Evolutionary conservation across 2,329 filamentous ascomycete genomes (phyloP).

Genomic region (Ambrosiella beaveri): DNA sequence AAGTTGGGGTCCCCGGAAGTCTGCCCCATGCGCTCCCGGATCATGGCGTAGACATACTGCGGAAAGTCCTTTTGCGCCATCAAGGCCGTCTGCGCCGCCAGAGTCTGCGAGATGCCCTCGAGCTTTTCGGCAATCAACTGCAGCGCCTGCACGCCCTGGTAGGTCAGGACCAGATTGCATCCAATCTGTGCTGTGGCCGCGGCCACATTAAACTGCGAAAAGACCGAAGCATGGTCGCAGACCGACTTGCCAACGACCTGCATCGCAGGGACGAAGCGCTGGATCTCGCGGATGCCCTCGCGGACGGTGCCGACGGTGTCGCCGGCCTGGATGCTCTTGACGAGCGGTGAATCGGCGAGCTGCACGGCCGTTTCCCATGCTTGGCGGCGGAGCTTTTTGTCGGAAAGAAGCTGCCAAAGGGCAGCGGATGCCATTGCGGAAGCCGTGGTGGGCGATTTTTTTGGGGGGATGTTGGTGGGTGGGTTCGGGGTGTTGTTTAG

Average conservation of each 20-base stretch:
- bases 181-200: conserved; percentile 20
- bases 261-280: conserved; percentile 19
- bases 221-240: conserved; percentile 19
- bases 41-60: conserved; percentile 22
- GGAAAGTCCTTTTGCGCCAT: conserved; percentile 23
- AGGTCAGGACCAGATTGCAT: conserved; percentile 21
- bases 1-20: conserved; percentile 18
- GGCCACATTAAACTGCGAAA: conserved; percentile 19
- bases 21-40: conserved; percentile 21
- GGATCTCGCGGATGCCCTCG: conserved; percentile 10
- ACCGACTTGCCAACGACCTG: conserved; percentile 22
- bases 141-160: conserved; percentile 22
- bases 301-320: conserved; percentile 12
- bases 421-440: conserved; percentile 12
- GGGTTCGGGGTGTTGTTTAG: neutral
- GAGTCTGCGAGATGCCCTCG: conserved; percentile 19
- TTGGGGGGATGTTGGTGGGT: neutral
- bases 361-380: conserved; percentile 12
- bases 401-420: conserved; percentile 11
- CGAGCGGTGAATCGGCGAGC: conserved; percentile 10
- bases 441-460: conserved; percentile 9
- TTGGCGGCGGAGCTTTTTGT: conserved; percentile 12
- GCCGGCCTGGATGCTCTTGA: conserved; percentile 12
- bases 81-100: conserved; percentile 22
- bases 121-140: conserved; percentile 22